Percentiles rank a stretch among this genome's conserved stretches.
phyloP scores from a whole-genome alignment of 768 basidiomycete species.

The Mycena polygramma region DNA sequence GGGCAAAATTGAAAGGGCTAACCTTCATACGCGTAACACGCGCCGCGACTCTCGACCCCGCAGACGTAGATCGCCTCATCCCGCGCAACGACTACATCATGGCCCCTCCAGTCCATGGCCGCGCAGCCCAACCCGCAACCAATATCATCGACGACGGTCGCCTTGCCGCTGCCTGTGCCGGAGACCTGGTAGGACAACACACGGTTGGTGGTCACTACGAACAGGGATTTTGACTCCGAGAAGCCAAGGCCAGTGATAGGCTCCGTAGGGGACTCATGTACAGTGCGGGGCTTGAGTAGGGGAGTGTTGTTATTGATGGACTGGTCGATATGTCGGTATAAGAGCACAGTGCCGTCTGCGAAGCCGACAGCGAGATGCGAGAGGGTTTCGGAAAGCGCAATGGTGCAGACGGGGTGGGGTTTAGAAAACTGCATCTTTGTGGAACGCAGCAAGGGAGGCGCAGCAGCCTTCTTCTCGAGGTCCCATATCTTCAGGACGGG shows the following conservation, averaged over 20 bases:
- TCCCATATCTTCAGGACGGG: constrained; percentile 93
- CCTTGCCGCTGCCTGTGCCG: constrained; percentile 75
- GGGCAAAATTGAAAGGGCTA: constrained; percentile 11
- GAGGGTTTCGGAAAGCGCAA: constrained; percentile 83
- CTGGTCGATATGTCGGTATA: constrained; percentile 93
- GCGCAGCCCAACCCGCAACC: constrained; percentile 90
- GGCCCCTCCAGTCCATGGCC: constrained; percentile 78
- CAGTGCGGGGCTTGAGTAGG: constrained; percentile 86
- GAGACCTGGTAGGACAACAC: constrained; percentile 83
- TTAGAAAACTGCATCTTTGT: constrained; percentile 82
- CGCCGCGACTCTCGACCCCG: constrained; percentile 82
- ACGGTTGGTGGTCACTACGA: constrained; percentile 90
- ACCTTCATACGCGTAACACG: constrained; percentile 96
- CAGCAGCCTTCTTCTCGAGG: constrained; percentile 72
- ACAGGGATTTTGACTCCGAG: constrained; percentile 78
- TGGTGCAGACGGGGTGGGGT: constrained; percentile 86
- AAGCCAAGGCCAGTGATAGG: constrained; percentile 96
- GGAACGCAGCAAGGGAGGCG: constrained; percentile 77
- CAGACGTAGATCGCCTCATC: constrained; percentile 95
- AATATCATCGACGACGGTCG: constrained; percentile 85
- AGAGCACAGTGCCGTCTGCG: constrained; percentile 93
- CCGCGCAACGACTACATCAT: constrained; percentile 85
- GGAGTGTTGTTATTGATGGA: constrained; percentile 82
- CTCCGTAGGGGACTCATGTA: constrained; percentile 88
- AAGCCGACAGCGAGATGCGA: constrained; percentile 93